phyloP scores from a whole-genome alignment of 192 early-diverging fungal species.

The Geranomyces variabilis region DNA sequence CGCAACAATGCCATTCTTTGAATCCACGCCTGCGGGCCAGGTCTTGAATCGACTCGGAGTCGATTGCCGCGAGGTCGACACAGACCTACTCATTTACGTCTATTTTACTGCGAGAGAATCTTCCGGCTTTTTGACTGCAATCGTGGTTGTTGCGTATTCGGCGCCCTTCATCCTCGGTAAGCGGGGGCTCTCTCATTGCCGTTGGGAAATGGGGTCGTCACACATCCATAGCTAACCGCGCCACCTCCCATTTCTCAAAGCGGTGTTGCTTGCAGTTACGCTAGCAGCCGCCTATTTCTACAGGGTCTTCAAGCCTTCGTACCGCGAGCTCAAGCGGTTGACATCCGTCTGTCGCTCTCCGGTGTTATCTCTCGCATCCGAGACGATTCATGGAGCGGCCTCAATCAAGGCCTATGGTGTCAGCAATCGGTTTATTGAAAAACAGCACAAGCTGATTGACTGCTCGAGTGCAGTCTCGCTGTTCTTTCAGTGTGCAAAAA shows the following conservation, averaged over 20 bases:
- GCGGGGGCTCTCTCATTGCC: not conserved
- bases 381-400: constrained; percentile 28
- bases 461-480: constrained; percentile 65
- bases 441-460: constrained; percentile 51
- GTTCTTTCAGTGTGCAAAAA: constrained; percentile 30
- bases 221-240: too few relatives aligned
- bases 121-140: constrained; percentile 49
- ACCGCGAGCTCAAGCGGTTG: constrained; percentile 70
- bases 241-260: too few relatives aligned
- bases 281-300: not conserved
- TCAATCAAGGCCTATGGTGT: constrained; percentile 62
- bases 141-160: constrained; percentile 60
- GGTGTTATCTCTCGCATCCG: constrained; percentile 68
- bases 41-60: constrained; percentile 62
- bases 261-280: too few relatives aligned
- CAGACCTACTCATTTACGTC: constrained; percentile 43
- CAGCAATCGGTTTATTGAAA: constrained; percentile 1
- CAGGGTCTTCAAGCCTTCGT: constrained; percentile 38
- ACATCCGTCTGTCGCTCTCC: constrained; percentile 69
- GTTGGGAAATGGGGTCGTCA: not conserved
- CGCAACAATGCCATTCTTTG: constrained; percentile 67
- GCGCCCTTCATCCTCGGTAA: constrained; percentile 36
- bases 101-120: not conserved
- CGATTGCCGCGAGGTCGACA: constrained; percentile 68
- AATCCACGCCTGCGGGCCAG: constrained; percentile 58